Percentiles rank a stretch among this genome's conserved stretches.
phyloP scores from a whole-genome alignment of 805 yeast genomes.

The Candida adriatica region DNA sequence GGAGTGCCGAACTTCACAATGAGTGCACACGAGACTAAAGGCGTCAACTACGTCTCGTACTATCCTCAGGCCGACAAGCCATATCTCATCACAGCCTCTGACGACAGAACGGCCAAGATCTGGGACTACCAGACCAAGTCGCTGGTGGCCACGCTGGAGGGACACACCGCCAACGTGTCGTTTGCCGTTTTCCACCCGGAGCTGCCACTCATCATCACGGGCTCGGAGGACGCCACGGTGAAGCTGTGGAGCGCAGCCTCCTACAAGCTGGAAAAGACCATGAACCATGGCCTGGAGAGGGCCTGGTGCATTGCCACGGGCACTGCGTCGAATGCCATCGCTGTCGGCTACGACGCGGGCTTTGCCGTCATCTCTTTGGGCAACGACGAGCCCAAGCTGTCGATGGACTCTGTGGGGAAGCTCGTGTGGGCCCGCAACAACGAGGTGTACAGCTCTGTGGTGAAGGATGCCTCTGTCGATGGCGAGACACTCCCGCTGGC shows the following conservation, averaged over 20 bases:
- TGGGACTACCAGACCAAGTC: slow-evolving; percentile 98
- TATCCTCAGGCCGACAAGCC: slow-evolving; percentile 98
- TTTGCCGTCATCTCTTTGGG: slow-evolving; percentile 84
- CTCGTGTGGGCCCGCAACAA: slow-evolving; percentile 81
- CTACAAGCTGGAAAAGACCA: slow-evolving; percentile 85
- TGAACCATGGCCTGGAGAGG: slow-evolving; percentile 88
- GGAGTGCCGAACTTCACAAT: slow-evolving; percentile 85
- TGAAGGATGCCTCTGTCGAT: slow-evolving; percentile 66
- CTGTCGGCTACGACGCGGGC: slow-evolving; percentile 95
- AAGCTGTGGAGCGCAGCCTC: slow-evolving; percentile 95
- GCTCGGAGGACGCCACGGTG: slow-evolving; percentile 93
- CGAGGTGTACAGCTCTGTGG: slow-evolving; percentile 78
- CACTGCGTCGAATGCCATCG: slow-evolving; percentile 66
- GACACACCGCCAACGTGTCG: slow-evolving; percentile 90
- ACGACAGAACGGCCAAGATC: slow-evolving; percentile 79
- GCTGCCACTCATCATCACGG: slow-evolving; percentile 87
- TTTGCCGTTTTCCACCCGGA: slow-evolving; percentile 99
- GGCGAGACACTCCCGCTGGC: slow-evolving; percentile 75
- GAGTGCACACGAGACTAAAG: slow-evolving; percentile 84
- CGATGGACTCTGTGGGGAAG: slow-evolving; percentile 92
- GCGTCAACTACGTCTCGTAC: slow-evolving; percentile 94
- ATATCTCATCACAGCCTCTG: slow-evolving; percentile 84
- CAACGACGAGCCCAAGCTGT: slow-evolving; percentile 86
- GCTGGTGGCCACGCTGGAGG: slow-evolving; percentile 89
- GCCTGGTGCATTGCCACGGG: slow-evolving; percentile 90